phyloP scores from a whole-genome alignment of 306 rosid genomes.

The Glycyrrhiza uralensis region DNA sequence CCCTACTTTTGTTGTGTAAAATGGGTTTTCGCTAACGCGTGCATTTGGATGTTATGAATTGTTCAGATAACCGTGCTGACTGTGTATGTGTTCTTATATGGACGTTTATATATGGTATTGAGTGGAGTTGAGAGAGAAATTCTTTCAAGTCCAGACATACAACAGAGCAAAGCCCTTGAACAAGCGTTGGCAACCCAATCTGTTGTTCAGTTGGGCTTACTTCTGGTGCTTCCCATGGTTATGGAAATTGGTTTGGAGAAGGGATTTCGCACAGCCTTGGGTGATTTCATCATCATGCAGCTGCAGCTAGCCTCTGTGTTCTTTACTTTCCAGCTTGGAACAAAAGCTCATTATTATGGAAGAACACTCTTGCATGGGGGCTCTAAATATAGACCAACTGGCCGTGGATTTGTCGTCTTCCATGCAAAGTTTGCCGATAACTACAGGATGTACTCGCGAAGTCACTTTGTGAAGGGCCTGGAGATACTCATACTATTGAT shows the following conservation, averaged over 20 bases:
- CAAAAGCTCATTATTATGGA: conserved; percentile 92
- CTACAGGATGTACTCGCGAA: conserved; percentile 83
- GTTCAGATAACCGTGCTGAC: conserved; percentile 82
- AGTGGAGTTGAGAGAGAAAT: conserved; percentile 89
- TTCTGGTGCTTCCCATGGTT: conserved; percentile 88
- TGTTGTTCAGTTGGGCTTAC: conserved; percentile 78
- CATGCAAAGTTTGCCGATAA: conserved; percentile 94
- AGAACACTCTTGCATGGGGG: conserved; percentile 98
- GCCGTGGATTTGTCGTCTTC: conserved; percentile 95
- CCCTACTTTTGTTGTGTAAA: not conserved
- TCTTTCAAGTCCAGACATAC: conserved; percentile 54
- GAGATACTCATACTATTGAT: conserved; percentile 71
- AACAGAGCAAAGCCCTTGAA: conserved; percentile 74
- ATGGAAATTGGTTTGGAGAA: conserved; percentile 98
- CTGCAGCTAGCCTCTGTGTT: conserved; percentile 95
- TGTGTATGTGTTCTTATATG: conserved; percentile 82
- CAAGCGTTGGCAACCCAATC: conserved; percentile 89
- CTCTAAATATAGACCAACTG: conserved; percentile 85
- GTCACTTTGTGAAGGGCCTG: conserved; percentile 95
- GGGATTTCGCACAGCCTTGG: conserved; percentile 94
- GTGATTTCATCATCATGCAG: conserved; percentile 92
- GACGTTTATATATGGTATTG: conserved; percentile 91
- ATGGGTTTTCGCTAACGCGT: not conserved
- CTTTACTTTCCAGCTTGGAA: conserved; percentile 96
- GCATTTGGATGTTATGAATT: conserved; percentile 12